Evolutionary conservation across 306 rosid species (phyloP).

Genomic region (Prunus persica): Prunus_persica_NCBIv2 NC_034009.1:28889501-28890000

Average conservation of each 20-base stretch:
- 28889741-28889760: slow-evolving; percentile 33
- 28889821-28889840: slow-evolving; percentile 27
- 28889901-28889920: slow-evolving; percentile 28
- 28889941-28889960: slow-evolving; percentile 31
- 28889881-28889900: slow-evolving; percentile 25
- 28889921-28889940: slow-evolving; percentile 40
- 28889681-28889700: slow-evolving; percentile 32
- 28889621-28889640: slow-evolving; percentile 30
- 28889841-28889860: slow-evolving; percentile 33
- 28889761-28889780: slow-evolving; percentile 32
- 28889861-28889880: slow-evolving; percentile 26
- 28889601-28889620: slow-evolving; percentile 37
- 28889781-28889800: slow-evolving; percentile 28
- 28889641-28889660: slow-evolving; percentile 18
- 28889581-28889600: slow-evolving; percentile 23
- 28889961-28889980: slow-evolving; percentile 30
- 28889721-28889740: slow-evolving; percentile 32
- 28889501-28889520: slow-evolving; percentile 1
- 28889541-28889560: slow-evolving; percentile 12
- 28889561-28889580: slow-evolving; percentile 12
- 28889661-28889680: slow-evolving; percentile 25
- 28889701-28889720: slow-evolving; percentile 25
- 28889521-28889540: not conserved
- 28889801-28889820: slow-evolving; percentile 25
- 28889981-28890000: slow-evolving; percentile 42